Percentiles rank a stretch among this genome's conserved stretches.
phyloP scores from a whole-genome alignment of 2,329 filamentous ascomycete genomes.

The Apiospora phragmitis region DNA sequence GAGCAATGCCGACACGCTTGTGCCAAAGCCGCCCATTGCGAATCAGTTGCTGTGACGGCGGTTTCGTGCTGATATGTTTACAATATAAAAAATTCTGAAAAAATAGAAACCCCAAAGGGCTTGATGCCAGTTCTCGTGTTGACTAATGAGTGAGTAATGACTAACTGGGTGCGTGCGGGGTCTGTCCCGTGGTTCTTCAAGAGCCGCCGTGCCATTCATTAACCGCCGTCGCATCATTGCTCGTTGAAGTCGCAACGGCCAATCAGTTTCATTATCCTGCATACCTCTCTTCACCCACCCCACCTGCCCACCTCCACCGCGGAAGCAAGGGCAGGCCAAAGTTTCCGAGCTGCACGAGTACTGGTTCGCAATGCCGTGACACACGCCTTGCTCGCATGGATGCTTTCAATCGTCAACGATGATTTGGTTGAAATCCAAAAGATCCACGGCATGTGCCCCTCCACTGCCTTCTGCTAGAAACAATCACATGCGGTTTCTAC shows the following conservation, averaged over 20 bases:
- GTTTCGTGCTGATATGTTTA: not conserved
- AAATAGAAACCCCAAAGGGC: not conserved
- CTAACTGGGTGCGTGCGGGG: not conserved
- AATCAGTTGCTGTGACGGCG: not conserved
- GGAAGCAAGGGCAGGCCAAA: not conserved
- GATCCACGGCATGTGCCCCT: not conserved
- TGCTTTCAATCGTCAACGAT: no score
- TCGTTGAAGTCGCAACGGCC: not conserved
- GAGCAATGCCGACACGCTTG: conserved; percentile 44
- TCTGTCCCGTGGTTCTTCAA: not conserved
- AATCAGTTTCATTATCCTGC: not conserved
- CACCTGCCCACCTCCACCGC: not conserved
- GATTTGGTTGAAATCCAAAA: not conserved
- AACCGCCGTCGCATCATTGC: conserved; percentile 1
- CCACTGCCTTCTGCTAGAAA: not conserved
- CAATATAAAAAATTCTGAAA: not conserved
- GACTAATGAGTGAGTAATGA: no score
- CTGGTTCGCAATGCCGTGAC: not conserved
- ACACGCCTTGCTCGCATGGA: not conserved
- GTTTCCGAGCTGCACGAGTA: not conserved
- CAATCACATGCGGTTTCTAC: not conserved
- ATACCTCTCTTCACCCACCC: not conserved
- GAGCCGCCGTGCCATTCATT: not conserved
- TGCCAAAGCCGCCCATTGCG: conserved; percentile 42
- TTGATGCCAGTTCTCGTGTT: not conserved